Base-by-base conservation (phyloP, 1,284 basidiomycete species). In the Porodaedalea pini region DNA sequence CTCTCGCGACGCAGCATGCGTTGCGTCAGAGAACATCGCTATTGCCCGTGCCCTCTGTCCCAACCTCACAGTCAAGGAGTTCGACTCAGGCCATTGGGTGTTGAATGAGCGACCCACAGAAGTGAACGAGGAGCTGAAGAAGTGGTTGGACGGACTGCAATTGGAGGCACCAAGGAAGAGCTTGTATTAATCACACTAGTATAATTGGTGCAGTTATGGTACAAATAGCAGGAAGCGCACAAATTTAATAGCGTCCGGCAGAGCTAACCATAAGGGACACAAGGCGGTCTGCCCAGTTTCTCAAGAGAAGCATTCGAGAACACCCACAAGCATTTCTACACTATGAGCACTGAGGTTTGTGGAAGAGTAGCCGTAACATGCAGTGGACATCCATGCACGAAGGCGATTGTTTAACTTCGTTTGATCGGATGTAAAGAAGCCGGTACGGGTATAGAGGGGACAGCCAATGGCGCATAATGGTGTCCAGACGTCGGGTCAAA, bases 51-150 rank as follows among this genome's bases (percentile, higher is more conserved):
- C 53, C 37, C 47, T 53, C 47, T 49, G 56, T 31, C 44, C 48
- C 7, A 49, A 57, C 15, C 31, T 65, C 25, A 68, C 65, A 1
- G 56, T 67, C n/a, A 62, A 64, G 27, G 67, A 67, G 44, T 70
- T 66, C 57, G 67, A 69, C 37, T 60, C 69, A 6, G 66, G 63
- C 10, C 71, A 73, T 60, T 72, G 70, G 70, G 62, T 71, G 6
- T 63, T 66, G 59, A 61, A 70, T 17, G 64, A 64, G 39, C 60
- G 56, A 7, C 56, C 66, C 1, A 65, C 68, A 21, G 62, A 69
- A 61, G 47, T 71, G 19, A 70, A 68, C 51, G 58, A 51, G 17
- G 45, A 47, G 25, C 15, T 47, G 45, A 47, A 47, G 45, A 47
- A 47, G 3, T 47, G 45, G 43, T 63, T 61, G 34, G 60, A 47